phyloP scores from a whole-genome alignment of 805 yeast genomes.

The Candida quercuum region DNA sequence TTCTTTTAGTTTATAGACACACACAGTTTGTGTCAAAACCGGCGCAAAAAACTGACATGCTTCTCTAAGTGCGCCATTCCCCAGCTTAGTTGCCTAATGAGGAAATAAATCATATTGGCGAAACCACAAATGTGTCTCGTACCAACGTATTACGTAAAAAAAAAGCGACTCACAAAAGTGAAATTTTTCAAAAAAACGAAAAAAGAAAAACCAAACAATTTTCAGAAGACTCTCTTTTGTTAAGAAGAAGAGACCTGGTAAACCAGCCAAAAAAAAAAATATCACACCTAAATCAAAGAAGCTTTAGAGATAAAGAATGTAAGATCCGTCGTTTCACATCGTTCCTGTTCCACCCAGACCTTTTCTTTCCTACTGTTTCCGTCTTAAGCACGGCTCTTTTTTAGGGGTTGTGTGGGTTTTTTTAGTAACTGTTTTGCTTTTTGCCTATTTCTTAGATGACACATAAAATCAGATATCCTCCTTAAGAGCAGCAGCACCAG shows the following conservation, averaged over 20 bases:
- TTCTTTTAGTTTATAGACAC: no score
- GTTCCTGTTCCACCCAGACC: neutral
- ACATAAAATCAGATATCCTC: neutral
- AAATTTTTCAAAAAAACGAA: slow-evolving; percentile 2
- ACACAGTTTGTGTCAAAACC: no score
- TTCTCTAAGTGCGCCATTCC: no score
- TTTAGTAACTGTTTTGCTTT: neutral
- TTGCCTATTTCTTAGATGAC: slow-evolving; percentile 1
- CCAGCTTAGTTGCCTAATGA: no score
- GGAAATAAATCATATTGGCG: no score
- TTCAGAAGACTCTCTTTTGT: neutral
- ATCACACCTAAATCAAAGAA: neutral
- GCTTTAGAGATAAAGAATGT: slow-evolving; percentile 1
- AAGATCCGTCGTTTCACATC: neutral
- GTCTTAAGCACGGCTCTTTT: neutral
- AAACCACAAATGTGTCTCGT: neutral
- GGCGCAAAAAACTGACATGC: no score
- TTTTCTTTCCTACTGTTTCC: neutral
- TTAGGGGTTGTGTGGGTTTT: no score
- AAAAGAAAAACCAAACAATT: slow-evolving; percentile 1
- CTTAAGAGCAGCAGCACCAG: neutral
- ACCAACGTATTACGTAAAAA: slow-evolving; percentile 5
- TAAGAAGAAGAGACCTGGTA: slow-evolving; percentile 4
- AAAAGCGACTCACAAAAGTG: slow-evolving; percentile 10
- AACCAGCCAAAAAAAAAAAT: slow-evolving; percentile 5